Base-by-base conservation (phyloP, 1,284 basidiomycete species). In the Irpex rosettiformis region DNA sequence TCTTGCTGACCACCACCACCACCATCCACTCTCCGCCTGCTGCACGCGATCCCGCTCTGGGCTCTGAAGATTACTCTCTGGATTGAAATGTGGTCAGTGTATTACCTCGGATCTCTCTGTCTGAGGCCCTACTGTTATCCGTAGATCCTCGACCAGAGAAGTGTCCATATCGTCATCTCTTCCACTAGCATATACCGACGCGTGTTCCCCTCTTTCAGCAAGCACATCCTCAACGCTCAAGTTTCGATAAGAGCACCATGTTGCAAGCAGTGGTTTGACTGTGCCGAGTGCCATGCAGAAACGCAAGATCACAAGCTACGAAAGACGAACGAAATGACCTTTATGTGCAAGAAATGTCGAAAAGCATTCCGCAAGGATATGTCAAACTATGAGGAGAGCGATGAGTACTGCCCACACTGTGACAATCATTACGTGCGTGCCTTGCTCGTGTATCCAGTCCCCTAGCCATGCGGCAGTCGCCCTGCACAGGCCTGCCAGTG, bases 281-380 rank as follows among this genome's bases (percentile, higher is more conserved):
- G 97, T 70, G 81, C 96, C 6, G 86, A 98, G 77, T 99, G 97
- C 70, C 93, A 99, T 68, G 91, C 86, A 0, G 96, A 98, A 67
- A 70, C 79, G 11, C 81, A 92, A 72, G 83, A 86, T 62, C 96
- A 99, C 68, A 66, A 62, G 1, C 78, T 99, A 30, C 74, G 75
- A 10, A 91, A 88, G 74, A 94, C 93, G 54, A 81, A 78, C 48
- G 96, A 98, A 77, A 95, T 99, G 94, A 79, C 79, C 0, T 97
- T 99, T 72, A 77, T 93, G 67, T 99, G 97, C 80, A 99, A 99
- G 75, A 97, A 98, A 75, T 99, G 97, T 80, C 92, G 91, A 72
- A 96, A 96, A 75, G 95, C 94, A 1, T 98, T 99, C 73, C 77
- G 96, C 62, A 98, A 99, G 75, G 94, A 98, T 72, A 94, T 98